These are phyloP conservation scores for Garcia nutans DNA, from an alignment of 345 rosid species.

Conservation along the genomic window DNA sequence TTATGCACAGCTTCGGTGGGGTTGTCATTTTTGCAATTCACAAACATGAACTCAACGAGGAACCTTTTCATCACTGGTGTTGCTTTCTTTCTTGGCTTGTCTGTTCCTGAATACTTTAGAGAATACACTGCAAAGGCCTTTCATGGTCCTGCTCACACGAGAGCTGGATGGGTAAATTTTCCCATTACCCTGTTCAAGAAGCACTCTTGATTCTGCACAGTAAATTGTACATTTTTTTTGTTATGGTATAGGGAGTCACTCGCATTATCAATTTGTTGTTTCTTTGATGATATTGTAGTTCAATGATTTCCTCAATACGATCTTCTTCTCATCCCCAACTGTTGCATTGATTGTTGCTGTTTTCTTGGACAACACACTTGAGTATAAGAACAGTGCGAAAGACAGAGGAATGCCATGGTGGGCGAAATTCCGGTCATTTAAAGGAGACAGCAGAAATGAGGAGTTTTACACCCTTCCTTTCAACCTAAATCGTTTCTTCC, in stretches of 20 bases:
- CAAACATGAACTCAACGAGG: conserved; percentile 98
- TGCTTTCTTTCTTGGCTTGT: conserved; percentile 82
- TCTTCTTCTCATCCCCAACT: conserved; percentile 87
- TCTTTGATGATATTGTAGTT: conserved; percentile 51
- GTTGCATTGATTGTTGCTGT: conserved; percentile 76
- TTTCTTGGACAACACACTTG: conserved; percentile 89
- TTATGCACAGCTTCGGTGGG: conserved; percentile 79
- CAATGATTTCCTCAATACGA: conserved; percentile 92
- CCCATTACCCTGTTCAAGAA: neutral
- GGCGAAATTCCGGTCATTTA: conserved; percentile 80
- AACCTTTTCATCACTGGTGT: conserved; percentile 86
- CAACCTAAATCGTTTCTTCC: conserved; percentile 93
- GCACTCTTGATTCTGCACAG: no score
- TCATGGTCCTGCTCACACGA: conserved; percentile 89
- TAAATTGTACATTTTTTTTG: no score
- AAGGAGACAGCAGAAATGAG: conserved; percentile 84
- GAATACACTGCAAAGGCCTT: conserved; percentile 74
- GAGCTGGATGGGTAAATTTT: conserved; percentile 77
- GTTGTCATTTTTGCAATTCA: conserved; percentile 89
- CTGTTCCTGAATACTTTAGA: conserved; percentile 84
- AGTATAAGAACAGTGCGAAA: conserved; percentile 75
- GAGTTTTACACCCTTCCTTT: conserved; percentile 97
- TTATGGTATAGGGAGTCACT: no score
- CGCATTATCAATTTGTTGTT: neutral
- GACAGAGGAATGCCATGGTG: conserved; percentile 99